These are phyloP conservation scores for Canna indica DNA, from an alignment of 176 grass and related monocot species.

Conservation along the genomic window DNA sequence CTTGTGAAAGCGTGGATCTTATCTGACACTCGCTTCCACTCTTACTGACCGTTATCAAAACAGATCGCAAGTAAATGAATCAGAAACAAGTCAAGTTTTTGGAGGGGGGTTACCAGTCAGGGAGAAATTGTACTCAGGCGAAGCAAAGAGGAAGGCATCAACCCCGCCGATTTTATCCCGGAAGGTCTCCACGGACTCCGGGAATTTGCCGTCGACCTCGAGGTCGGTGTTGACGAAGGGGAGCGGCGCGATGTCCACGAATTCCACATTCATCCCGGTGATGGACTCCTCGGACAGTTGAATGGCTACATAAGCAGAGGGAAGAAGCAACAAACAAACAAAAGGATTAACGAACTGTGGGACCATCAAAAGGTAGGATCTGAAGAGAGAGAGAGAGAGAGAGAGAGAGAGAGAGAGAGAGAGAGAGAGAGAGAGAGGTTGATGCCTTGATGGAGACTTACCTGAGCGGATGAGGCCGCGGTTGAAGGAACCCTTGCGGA, in stretches of 20 bases:
- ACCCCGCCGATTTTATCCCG: slow-evolving; percentile 39
- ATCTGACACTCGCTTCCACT: too few relatives aligned
- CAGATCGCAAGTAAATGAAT: too few relatives aligned
- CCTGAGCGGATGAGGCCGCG: slow-evolving; percentile 68
- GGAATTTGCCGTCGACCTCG: slow-evolving; percentile 45
- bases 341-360: not conserved
- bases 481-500: slow-evolving; percentile 81
- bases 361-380: too few relatives aligned
- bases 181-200: slow-evolving; percentile 62
- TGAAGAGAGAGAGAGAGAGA: too few relatives aligned
- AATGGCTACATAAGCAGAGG: slow-evolving; percentile 28
- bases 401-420: too few relatives aligned
- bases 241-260: slow-evolving; percentile 47
- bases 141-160: slow-evolving; percentile 68
- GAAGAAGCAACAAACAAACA: not conserved
- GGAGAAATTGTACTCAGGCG: slow-evolving; percentile 85
- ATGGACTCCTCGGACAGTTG: slow-evolving; percentile 62
- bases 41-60: too few relatives aligned
- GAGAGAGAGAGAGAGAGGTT: too few relatives aligned
- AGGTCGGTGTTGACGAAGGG: slow-evolving; percentile 82
- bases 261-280: slow-evolving; percentile 47
- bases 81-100: not conserved
- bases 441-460: too few relatives aligned
- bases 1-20: too few relatives aligned
- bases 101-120: slow-evolving; percentile 31